These are phyloP conservation scores for Cordyceps tenuipes DNA, from an alignment of 2,329 filamentous ascomycete species.

Conservation along the genomic window DNA sequence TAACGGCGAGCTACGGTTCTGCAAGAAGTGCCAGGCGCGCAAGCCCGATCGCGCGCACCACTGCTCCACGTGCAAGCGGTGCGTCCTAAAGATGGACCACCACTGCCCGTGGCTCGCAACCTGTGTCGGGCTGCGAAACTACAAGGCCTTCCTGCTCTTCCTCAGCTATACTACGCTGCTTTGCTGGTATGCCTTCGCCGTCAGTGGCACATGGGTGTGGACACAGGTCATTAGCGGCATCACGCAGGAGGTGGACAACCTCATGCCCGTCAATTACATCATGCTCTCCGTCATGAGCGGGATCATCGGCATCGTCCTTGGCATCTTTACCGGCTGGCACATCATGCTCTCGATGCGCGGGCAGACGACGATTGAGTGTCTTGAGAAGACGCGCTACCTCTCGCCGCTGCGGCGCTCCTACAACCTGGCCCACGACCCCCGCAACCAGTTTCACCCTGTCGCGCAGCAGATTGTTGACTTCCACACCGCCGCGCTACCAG, in stretches of 20 bases:
- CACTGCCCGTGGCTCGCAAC: conserved; percentile 98
- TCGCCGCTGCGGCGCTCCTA: conserved; percentile 68
- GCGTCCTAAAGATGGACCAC: conserved; percentile 98
- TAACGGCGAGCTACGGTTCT: conserved; percentile 78
- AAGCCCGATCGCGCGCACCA: conserved; percentile 97
- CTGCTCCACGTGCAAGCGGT: conserved; percentile 88
- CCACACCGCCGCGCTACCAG: conserved; percentile 72
- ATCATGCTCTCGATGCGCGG: conserved; percentile 69
- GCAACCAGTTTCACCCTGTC: conserved; percentile 42
- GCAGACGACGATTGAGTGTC: conserved; percentile 89
- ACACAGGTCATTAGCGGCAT: conserved; percentile 61
- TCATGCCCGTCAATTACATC: conserved; percentile 86
- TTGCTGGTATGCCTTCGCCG: conserved; percentile 71
- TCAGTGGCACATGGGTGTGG: conserved; percentile 77
- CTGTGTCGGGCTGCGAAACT: conserved; percentile 88
- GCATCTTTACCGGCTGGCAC: conserved; percentile 89
- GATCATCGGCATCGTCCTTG: conserved; percentile 83
- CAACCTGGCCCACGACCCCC: conserved; percentile 48
- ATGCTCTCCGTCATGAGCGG: conserved; percentile 78
- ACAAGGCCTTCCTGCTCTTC: conserved; percentile 92
- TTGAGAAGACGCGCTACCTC: conserved; percentile 93
- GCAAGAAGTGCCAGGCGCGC: conserved; percentile 91
- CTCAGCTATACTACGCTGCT: conserved; percentile 83
- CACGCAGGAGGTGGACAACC: conserved; percentile 62
- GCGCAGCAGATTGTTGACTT: conserved; percentile 70